Conservation (phyloP, 2,329 filamentous ascomycete genomes). For the Ustulina deusta region DNA sequence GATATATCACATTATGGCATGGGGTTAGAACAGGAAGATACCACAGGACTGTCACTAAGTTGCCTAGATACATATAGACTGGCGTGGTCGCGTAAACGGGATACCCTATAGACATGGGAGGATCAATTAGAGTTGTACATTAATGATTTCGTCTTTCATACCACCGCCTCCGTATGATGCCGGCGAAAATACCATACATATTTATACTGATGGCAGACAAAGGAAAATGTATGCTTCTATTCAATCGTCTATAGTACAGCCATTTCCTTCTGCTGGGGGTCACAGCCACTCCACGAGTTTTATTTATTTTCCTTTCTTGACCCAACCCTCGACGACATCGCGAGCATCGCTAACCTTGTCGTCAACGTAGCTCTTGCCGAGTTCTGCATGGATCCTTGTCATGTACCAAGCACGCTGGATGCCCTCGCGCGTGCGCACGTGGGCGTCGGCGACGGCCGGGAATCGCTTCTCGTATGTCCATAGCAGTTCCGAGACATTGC, state of each 20-base stretch:
- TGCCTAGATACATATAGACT: slow-evolving; percentile 27
- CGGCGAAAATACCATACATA: not conserved
- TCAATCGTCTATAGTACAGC: slow-evolving; percentile 48
- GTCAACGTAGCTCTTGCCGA: slow-evolving; percentile 79
- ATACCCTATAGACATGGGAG: slow-evolving; percentile 41
- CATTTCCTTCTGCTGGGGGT: slow-evolving; percentile 16
- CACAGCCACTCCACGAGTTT: slow-evolving; percentile 19
- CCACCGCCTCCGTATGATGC: not conserved
- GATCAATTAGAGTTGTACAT: slow-evolving; percentile 20
- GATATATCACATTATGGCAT: slow-evolving; percentile 23
- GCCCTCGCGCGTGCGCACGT: slow-evolving; percentile 77
- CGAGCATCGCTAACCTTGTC: slow-evolving; percentile 82
- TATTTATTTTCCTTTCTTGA: slow-evolving; percentile 84
- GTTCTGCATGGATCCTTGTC: slow-evolving; percentile 78
- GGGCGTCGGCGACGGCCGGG: slow-evolving; percentile 84
- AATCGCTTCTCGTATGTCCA: slow-evolving; percentile 95
- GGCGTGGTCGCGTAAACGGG: slow-evolving; percentile 18
- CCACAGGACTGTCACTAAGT: not conserved
- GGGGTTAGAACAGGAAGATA: slow-evolving; percentile 11
- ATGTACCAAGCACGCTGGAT: slow-evolving; percentile 78
- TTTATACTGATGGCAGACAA: slow-evolving; percentile 28
- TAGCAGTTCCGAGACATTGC: slow-evolving; percentile 84
- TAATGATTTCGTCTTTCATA: not conserved
- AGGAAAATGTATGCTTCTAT: slow-evolving; percentile 44
- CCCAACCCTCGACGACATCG: slow-evolving; percentile 86